Percentiles rank a stretch among this genome's conserved stretches.
Conservation (phyloP, 2,329 filamentous ascomycete species). For the Periconia macrospinosa region DNA sequence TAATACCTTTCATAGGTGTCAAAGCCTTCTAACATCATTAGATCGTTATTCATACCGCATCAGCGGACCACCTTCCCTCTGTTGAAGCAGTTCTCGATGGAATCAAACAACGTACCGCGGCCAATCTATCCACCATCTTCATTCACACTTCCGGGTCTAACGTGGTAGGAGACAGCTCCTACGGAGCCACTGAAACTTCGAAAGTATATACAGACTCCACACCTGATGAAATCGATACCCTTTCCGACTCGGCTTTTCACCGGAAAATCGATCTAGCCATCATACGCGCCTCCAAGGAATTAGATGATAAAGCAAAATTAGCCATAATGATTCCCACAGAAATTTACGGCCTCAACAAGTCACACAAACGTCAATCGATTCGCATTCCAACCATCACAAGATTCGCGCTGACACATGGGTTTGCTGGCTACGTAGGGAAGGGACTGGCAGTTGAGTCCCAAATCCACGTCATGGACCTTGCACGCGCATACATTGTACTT, state of each 20-base stretch:
- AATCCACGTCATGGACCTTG: constrained; percentile 54
- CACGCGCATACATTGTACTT: constrained; percentile 48
- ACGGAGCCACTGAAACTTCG: constrained; percentile 31
- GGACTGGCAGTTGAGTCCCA: constrained; percentile 47
- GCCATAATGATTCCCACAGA: constrained; percentile 52
- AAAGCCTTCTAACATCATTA: neutral
- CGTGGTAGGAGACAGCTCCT: constrained; percentile 44
- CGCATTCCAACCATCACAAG: constrained; percentile 52
- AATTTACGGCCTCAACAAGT: constrained; percentile 50
- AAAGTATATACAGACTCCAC: constrained; percentile 49
- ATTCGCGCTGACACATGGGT: constrained; percentile 54
- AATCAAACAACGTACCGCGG: constrained; percentile 42
- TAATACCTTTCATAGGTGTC: no score
- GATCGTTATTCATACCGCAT: constrained; percentile 52
- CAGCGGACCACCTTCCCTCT: constrained; percentile 52
- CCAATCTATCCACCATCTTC: constrained; percentile 46
- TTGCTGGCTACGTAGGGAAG: constrained; percentile 48
- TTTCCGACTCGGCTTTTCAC: constrained; percentile 49
- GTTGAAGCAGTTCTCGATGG: constrained; percentile 51
- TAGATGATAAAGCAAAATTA: constrained; percentile 48
- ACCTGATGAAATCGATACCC: constrained; percentile 44
- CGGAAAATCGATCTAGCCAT: constrained; percentile 52
- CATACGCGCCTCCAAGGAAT: constrained; percentile 37
- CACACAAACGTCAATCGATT: constrained; percentile 48
- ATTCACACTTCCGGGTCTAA: constrained; percentile 54